A percentile compares a stretch with the other conserved stretches of the same genome.
Evolutionary conservation across 1,139 yeast species (phyloP).

Genomic region (Pichia inconspicua): DNA sequence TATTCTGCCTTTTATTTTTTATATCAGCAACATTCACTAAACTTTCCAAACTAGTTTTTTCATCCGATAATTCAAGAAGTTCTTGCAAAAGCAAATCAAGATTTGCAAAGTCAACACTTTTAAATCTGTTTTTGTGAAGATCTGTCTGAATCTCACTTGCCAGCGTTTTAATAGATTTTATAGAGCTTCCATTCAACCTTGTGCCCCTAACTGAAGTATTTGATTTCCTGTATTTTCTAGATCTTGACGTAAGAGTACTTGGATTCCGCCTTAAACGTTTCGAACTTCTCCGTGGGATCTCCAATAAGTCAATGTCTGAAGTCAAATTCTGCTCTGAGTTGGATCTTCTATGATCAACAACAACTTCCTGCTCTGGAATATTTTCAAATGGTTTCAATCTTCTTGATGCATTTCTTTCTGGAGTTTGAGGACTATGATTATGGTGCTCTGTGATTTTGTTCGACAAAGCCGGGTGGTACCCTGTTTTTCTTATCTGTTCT

Average conservation of each 20-base stretch:
- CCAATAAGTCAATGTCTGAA: neutral
- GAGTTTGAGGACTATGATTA: neutral
- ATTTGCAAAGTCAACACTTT: constrained; percentile 10
- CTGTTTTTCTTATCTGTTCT: neutral
- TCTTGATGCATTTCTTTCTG: too few species aligned
- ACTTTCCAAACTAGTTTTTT: neutral
- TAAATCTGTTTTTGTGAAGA: neutral
- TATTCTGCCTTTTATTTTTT: neutral
- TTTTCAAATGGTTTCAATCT: too few species aligned
- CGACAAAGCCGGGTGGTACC: neutral
- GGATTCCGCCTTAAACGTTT: constrained; percentile 7
- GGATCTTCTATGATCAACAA: neutral
- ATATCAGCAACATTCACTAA: neutral
- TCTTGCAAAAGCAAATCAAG: constrained; percentile 9
- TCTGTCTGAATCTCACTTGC: constrained; percentile 5
- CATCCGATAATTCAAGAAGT: constrained; percentile 1
- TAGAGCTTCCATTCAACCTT: constrained; percentile 1
- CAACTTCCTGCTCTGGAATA: neutral
- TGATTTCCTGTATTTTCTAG: neutral
- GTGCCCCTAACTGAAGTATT: neutral
- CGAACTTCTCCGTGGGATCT: constrained; percentile 15
- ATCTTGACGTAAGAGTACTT: neutral
- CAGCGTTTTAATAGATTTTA: constrained; percentile 6
- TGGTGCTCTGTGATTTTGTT: neutral
- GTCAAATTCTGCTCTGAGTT: neutral